Conservation (phyloP, 2,329 filamentous ascomycete genomes). For the Coniochaeta prunicola region DNA sequence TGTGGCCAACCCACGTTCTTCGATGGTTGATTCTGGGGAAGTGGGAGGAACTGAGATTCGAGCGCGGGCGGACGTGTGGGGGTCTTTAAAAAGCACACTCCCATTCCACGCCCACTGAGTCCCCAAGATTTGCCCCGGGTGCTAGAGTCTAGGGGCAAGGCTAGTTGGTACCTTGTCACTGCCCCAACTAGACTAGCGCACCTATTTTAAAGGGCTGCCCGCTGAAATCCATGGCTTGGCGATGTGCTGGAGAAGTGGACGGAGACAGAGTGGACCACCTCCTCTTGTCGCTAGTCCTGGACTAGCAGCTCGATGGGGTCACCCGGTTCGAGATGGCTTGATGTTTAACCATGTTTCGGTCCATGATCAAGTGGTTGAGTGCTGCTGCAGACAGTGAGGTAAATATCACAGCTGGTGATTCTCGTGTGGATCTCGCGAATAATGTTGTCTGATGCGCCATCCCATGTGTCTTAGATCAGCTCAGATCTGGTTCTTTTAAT, state of each 20-base stretch:
- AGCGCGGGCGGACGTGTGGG: constrained; percentile 16
- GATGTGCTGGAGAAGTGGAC: background rate
- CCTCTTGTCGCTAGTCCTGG: background rate
- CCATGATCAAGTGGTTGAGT: background rate
- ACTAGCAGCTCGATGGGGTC: background rate
- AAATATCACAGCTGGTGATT: background rate
- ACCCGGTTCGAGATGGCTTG: background rate
- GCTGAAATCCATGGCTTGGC: background rate
- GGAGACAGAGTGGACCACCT: background rate
- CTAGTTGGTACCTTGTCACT: background rate
- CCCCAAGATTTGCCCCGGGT: constrained; percentile 1
- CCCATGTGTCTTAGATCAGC: background rate
- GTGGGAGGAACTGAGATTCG: constrained; percentile 10
- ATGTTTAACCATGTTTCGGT: background rate
- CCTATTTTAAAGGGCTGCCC: background rate
- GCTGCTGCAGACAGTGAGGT: background rate
- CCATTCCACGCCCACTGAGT: background rate
- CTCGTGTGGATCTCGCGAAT: background rate
- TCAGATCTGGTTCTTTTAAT: background rate
- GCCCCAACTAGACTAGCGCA: background rate
- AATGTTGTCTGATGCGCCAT: background rate
- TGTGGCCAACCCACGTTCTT: background rate
- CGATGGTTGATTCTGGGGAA: constrained; percentile 13
- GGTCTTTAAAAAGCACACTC: constrained; percentile 11
- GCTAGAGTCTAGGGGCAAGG: background rate